phyloP scores from a whole-genome alignment of 768 basidiomycete genomes.

The Boletus pseudopeckii region DNA sequence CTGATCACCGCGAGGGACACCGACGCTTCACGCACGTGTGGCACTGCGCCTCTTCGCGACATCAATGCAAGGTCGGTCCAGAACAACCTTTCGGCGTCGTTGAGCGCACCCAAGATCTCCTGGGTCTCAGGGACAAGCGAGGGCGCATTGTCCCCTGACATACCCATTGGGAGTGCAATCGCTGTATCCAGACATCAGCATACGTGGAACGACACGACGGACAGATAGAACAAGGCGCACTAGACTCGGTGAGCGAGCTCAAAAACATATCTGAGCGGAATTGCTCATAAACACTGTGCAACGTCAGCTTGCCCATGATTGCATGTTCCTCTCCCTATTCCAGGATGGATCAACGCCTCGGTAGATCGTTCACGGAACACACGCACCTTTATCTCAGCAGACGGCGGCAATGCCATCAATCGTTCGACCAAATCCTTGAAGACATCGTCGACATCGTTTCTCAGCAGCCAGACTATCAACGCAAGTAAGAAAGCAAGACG shows the following conservation, averaged over 20 bases:
- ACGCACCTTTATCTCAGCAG: constrained; percentile 54
- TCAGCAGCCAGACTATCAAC: constrained; percentile 59
- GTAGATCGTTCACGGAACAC: not conserved
- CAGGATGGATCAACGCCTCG: not conserved
- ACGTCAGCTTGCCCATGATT: constrained; percentile 71
- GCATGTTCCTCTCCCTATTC: constrained; percentile 69
- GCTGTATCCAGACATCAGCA: constrained; percentile 43
- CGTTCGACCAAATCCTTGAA: constrained; percentile 56
- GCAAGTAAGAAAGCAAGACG: constrained; percentile 1
- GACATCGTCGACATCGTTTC: constrained; percentile 51
- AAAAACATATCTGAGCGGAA: constrained; percentile 87
- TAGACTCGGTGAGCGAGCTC: constrained; percentile 86
- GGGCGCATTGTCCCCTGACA: constrained; percentile 45
- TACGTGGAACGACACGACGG: not conserved
- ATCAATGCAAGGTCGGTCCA: constrained; percentile 59
- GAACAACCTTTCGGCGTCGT: constrained; percentile 67
- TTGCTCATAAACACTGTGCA: constrained; percentile 72
- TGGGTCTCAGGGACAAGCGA: constrained; percentile 44
- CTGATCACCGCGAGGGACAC: constrained; percentile 67
- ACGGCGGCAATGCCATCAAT: constrained; percentile 53
- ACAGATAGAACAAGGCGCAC: constrained; percentile 44
- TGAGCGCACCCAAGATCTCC: constrained; percentile 59
- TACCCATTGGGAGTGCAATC: constrained; percentile 80
- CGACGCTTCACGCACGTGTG: constrained; percentile 71
- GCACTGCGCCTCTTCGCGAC: constrained; percentile 56